Conservation (phyloP, 2,329 filamentous ascomycete species). For the Hyphodiscus sp. region DNA sequence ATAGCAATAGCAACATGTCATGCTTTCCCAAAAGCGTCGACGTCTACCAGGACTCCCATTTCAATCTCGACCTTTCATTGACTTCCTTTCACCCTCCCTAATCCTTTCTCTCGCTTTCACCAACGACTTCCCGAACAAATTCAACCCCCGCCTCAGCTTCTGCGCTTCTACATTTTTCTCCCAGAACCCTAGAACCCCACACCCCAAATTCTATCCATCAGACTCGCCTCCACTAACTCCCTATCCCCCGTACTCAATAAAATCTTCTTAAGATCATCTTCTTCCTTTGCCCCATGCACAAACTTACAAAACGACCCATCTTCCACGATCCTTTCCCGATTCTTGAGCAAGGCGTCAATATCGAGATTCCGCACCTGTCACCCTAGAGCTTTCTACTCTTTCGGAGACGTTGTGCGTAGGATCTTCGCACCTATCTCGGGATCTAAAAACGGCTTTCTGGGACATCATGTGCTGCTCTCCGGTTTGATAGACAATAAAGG, state of each 20-base stretch:
- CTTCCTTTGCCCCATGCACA: constrained; percentile 22
- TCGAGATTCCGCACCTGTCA: constrained; percentile 26
- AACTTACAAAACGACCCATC: constrained; percentile 32
- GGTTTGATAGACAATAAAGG: constrained; percentile 39
- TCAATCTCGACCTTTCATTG: no score
- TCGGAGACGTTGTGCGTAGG: constrained; percentile 24
- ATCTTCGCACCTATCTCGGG: constrained; percentile 22
- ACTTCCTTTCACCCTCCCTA: not conserved
- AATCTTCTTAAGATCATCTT: constrained; percentile 19
- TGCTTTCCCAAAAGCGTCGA: no score
- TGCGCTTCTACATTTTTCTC: constrained; percentile 27
- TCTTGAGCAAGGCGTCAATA: constrained; percentile 23
- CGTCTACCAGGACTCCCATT: no score
- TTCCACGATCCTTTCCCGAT: constrained; percentile 23
- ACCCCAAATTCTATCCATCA: constrained; percentile 31
- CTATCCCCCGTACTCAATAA: constrained; percentile 30
- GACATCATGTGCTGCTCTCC: constrained; percentile 50
- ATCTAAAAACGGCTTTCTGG: constrained; percentile 39
- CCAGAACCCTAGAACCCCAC: constrained; percentile 31
- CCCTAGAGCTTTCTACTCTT: constrained; percentile 29
- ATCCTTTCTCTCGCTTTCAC: constrained; percentile 21
- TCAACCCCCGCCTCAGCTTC: constrained; percentile 28
- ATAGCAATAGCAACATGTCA: no score
- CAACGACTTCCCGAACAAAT: constrained; percentile 28
- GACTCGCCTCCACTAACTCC: constrained; percentile 29